A percentile compares a stretch with the other conserved stretches of the same genome.
These are phyloP conservation scores for Anthoceros angustus DNA, from an alignment of 225 moss, liverwort and hornwort genomes.

Conservation along the genomic window DNA sequence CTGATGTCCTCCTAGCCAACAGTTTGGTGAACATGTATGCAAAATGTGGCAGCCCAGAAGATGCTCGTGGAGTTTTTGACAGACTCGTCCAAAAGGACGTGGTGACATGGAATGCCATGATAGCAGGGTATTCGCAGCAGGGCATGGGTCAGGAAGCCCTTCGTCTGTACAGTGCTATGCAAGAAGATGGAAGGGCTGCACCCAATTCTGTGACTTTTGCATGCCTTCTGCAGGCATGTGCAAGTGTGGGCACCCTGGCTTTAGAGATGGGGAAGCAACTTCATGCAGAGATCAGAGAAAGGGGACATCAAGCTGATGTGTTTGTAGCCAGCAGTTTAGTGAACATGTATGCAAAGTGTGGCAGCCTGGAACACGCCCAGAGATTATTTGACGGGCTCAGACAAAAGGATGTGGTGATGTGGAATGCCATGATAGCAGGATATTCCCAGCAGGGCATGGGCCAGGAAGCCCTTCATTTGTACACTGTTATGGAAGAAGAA, in stretches of 20 bases:
- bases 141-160: background rate
- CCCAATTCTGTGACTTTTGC: background rate
- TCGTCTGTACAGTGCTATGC: background rate
- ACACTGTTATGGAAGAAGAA: background rate
- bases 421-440: background rate
- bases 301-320: background rate
- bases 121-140: background rate
- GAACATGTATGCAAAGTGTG: background rate
- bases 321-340: background rate
- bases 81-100: background rate
- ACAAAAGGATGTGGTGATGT: background rate
- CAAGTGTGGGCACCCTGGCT: background rate
- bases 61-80: background rate
- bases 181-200: background rate
- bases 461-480: background rate
- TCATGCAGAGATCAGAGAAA: background rate
- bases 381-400: background rate
- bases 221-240: background rate
- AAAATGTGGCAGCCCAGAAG: background rate
- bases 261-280: background rate
- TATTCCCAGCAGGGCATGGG: background rate
- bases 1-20: background rate
- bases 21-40: background rate
- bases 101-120: slow-evolving; percentile 1
- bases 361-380: background rate